Conservation (phyloP, 192 early-diverging fungal genomes). For the Backusella tuberculispora region DNA sequence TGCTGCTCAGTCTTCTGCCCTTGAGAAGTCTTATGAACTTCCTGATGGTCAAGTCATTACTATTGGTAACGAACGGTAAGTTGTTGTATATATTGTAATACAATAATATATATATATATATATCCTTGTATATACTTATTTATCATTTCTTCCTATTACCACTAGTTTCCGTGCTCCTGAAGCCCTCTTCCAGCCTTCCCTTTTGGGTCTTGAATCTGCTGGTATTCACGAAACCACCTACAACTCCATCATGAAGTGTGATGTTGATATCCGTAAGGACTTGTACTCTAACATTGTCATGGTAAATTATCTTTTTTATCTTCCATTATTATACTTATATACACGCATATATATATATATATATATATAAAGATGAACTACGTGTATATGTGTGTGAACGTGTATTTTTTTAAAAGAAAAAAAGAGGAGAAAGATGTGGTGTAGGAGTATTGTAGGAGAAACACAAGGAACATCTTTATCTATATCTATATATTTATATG, state of each 20-base stretch:
- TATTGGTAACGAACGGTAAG: conserved; percentile 89
- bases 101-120: too few relatives aligned
- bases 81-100: too few relatives aligned
- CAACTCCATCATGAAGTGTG: too few relatives aligned
- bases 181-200: conserved; percentile 95
- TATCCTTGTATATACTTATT: too few relatives aligned
- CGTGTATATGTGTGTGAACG: too few relatives aligned
- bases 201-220: conserved; percentile 86
- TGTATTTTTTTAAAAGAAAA: too few relatives aligned
- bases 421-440: conserved; percentile 8
- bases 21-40: conserved; percentile 98
- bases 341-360: conserved; percentile 66
- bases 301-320: conserved; percentile 94
- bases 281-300: too few relatives aligned
- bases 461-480: too few relatives aligned
- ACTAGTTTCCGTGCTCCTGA: conserved; percentile 97
- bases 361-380: too few relatives aligned
- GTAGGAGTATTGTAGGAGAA: background rate
- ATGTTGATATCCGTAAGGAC: too few relatives aligned
- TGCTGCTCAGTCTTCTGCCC: too few relatives aligned
- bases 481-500: background rate
- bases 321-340: conserved; percentile 94
- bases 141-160: too few relatives aligned
- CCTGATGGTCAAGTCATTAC: conserved; percentile 99
- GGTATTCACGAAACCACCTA: conserved; percentile 99